phyloP scores from a whole-genome alignment of 768 basidiomycete genomes.

The Rickenella mellea region DNA sequence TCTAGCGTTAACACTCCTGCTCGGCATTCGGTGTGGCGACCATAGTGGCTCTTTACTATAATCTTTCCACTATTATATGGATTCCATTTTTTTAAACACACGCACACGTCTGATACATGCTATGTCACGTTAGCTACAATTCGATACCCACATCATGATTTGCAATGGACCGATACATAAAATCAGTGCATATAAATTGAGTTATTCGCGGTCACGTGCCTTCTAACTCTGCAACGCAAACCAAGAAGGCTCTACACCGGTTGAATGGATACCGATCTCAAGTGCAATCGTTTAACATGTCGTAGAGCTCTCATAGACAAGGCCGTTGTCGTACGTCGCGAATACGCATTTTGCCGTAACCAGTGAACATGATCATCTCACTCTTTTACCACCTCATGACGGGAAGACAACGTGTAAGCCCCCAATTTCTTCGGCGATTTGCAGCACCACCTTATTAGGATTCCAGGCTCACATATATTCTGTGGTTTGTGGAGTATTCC shows the following conservation, averaged over 20 bases:
- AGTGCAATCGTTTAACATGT: conserved; percentile 74
- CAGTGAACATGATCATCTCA: conserved; percentile 7
- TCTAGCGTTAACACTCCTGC: conserved; percentile 34
- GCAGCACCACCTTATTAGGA: conserved; percentile 1
- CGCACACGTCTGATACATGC: too few relatives aligned
- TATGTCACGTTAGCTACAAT: neutral
- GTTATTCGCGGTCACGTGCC: too few relatives aligned
- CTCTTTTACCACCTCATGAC: conserved; percentile 15
- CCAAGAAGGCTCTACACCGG: too few relatives aligned
- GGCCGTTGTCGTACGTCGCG: conserved; percentile 67
- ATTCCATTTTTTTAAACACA: neutral
- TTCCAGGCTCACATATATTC: conserved; percentile 76
- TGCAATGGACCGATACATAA: too few relatives aligned
- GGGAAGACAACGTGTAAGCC: conserved; percentile 46
- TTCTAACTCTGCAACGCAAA: too few relatives aligned
- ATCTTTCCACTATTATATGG: conserved; percentile 10
- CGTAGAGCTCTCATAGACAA: conserved; percentile 61
- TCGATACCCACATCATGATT: neutral
- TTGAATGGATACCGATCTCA: conserved; percentile 77
- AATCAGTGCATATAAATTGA: too few relatives aligned
- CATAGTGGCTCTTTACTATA: conserved; percentile 27
- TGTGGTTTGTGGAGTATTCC: conserved; percentile 38
- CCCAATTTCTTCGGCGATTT: conserved; percentile 2
- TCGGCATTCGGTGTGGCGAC: conserved; percentile 56
- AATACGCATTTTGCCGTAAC: neutral